Base-by-base conservation (phyloP, 768 basidiomycete species). In the Suillus plorans region DNA sequence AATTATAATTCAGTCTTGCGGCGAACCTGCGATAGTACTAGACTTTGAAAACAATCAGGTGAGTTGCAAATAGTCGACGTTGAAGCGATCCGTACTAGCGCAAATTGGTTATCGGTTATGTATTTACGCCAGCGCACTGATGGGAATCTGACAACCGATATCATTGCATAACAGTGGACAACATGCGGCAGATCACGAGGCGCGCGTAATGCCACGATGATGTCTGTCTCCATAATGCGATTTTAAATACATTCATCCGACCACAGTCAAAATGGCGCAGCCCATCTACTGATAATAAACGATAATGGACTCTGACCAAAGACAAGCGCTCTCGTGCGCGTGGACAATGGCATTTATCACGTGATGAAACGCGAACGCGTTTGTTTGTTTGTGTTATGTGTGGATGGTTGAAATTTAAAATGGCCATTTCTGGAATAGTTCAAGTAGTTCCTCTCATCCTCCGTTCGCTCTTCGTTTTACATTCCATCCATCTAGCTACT, bases 331-430 rank as follows among this genome's bases (percentile, higher is more conserved):
- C 57, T 41, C 9, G 16, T 20, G 58, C 10, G 18, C 5, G 18
- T 42, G 58, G 18, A 59, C 41, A 59, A 59, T 59, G 41, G 39
- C 41, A 59, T 31, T 59, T 58, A 45, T 39, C 78, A 80, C 78
- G 79, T 79, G 78, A 70, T 55, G 0, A 16, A 50, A 78, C 78
- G 79, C 78, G 78, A 45, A 64, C 79, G 78, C 76, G 79, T 68
- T 68, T 76, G 64, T 77, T 80, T 79, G 74, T 34, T 3, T 20
- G 45, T 79, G 59, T 80, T 80, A 79, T 77, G 67, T 65, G 67
- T 72, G 70, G 71, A 70, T 72, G 63, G 75, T 76, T 76, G 63
- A 76, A 58, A 59, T 59, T 59, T 59, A 59, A 79, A 80, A 77
- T 68, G 66, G 74, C 67, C 69, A 72, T 67, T 73, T 63, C 62